Base-by-base conservation (phyloP, 805 yeast species). In the Maudiozyma saulgeensis region DNA sequence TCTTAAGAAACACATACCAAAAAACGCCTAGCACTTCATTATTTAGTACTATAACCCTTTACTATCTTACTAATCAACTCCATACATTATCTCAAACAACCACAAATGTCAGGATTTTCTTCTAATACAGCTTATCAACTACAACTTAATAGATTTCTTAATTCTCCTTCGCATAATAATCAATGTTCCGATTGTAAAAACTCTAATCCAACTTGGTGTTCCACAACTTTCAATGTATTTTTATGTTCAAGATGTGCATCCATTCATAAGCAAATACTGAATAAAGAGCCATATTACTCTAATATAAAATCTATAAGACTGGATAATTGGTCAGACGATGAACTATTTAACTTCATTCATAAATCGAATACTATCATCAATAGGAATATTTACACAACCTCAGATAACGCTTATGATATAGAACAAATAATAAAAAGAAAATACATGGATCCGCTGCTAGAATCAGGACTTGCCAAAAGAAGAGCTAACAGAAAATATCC, bases 221-320 rank as follows among this genome's bases (percentile, higher is more conserved):
- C 68, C 0, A 47, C 59, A 1, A 62, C 63, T 42, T 55, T 84
- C 44, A 93, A 95, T 21, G 69, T 87, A 11, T 81, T 87, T 53
- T 69, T 87, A 15, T 87, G 96, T 70, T 91, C 93, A 15, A 71
- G 93, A 55, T 87, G 96, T 73, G 93, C 95, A 8, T 78, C 87
- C 3, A 71, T 81, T 26, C 96, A 87, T 66, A 72, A 86, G 52
- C 76, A 76, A 49, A 43, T 59, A 13, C 70, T 86, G 42, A 86
- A 88, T 0, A 58, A 73, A 1, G 66, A 63, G 31, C 58, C 53
- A 12, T 79, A 79, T 45, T 65, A 82, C 7, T 81, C 90, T 5
- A 67, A 70, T 46, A 88, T 86, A 4, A 85, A 84, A 58, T 82
- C 91, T 0, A 70, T 87, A 48, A 80, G 88, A 3, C 71, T 84